Evolutionary conservation across 495 filamentous ascomycete genomes (phyloP), one percentile per base, ranked within the genome.

Genomic region (Penicillium tannophilum): DNA sequence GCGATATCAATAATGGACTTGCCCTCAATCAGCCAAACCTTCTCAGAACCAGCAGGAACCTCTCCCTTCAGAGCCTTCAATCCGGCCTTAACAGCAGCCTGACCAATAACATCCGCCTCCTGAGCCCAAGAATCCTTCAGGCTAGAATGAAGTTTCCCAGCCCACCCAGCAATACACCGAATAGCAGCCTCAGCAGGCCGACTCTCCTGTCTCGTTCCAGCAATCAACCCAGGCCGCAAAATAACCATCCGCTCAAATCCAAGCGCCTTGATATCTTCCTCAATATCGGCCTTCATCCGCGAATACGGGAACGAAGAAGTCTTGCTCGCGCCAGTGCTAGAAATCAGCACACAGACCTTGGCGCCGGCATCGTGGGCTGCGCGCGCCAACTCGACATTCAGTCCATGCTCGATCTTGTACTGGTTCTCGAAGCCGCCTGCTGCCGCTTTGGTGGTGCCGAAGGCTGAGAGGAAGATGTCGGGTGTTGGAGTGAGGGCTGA

Each of bases 241-340:
- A 96, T 86, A 31, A 93, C 83, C 10, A 84, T 86, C 51, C 86
- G 81, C 42, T 90, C 86, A 64, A 96, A 96, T 0, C 78, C 88
- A 20, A 92, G 69, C 23, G 65, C 79, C 68, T 86, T 83, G 31
- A 93, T 78, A n/a, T 85, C 79, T 31, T 92, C 87, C 65, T 96
- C 92, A 35, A 93, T 82, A 64, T 91, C 88, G 12, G 79, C 81
- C 77, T 96, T 96, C 88, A 95, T 93, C 63, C 83, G 79, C 4
- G 72, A 49, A 66, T 93, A 92, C 0, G 84, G 78, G 4, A 84
- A 61, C 1, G 56, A 56, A 0, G 81, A 82, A 12, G 72, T 62
- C 14, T 80, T 79, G 39, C 68, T 77, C 0, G 82, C 79, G 20
- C 82, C 82, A 4, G 60, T 69, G 19, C 78, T 75, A 1, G 88